phyloP scores from a whole-genome alignment of 495 filamentous ascomycete genomes.

The Jackrogersella multiformis region DNA sequence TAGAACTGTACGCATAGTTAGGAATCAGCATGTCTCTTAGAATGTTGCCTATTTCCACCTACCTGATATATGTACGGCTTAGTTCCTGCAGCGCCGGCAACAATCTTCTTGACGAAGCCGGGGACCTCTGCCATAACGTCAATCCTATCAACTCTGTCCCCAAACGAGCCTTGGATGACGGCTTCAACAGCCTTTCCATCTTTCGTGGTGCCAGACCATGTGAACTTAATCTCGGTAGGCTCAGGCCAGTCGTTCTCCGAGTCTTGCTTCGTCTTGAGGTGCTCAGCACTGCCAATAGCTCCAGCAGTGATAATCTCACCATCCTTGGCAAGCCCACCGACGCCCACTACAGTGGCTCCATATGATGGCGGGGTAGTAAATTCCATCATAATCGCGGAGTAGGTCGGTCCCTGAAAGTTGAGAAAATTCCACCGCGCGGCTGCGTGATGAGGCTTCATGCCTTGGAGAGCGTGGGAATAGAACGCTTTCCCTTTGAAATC shows the following conservation, averaged over 20 bases:
- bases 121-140: conserved; percentile 98
- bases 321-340: conserved; percentile 83
- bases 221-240: conserved; percentile 76
- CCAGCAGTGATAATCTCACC: conserved; percentile 81
- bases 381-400: conserved; percentile 93
- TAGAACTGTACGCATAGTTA: conserved; percentile 63
- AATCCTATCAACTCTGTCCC: conserved; percentile 79
- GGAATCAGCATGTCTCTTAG: background rate
- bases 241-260: conserved; percentile 87
- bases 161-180: conserved; percentile 72
- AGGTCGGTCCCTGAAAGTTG: conserved; percentile 87
- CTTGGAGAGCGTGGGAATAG: conserved; percentile 86
- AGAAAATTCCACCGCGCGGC: conserved; percentile 93
- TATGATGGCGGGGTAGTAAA: conserved; percentile 96
- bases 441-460: conserved; percentile 99
- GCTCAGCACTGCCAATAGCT: conserved; percentile 65
- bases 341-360: conserved; percentile 84
- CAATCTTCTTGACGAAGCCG: conserved; percentile 92
- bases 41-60: conserved; percentile 28
- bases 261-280: conserved; percentile 75
- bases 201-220: conserved; percentile 80
- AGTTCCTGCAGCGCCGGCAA: conserved; percentile 84
- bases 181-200: conserved; percentile 78
- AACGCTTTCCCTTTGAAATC: conserved; percentile 82
- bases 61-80: conserved; percentile 99